Percentiles rank a stretch among this genome's conserved stretches.
Evolutionary conservation across 345 rosid species (phyloP).

Genomic region (Ceriops decandra): DNA sequence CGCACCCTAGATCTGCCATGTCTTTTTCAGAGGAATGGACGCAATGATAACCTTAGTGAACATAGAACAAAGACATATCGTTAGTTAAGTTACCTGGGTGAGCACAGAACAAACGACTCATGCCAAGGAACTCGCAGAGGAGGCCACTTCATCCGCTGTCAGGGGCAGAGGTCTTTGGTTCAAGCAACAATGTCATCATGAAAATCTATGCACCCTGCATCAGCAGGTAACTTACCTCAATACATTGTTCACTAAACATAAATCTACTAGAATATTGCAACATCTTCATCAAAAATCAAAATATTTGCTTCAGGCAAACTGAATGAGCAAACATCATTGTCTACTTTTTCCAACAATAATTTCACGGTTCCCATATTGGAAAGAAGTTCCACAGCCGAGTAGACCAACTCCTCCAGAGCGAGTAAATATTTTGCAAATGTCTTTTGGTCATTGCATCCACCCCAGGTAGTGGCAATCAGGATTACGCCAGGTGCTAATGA

Average conservation of each 20-base stretch:
- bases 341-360: not conserved
- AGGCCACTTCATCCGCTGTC: too few relatives aligned
- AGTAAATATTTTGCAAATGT: not conserved
- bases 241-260: not conserved
- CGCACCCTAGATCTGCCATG: too few relatives aligned
- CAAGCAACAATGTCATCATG: not conserved
- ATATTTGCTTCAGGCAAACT: not conserved
- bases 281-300: not conserved
- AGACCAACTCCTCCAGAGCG: not conserved
- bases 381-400: not conserved
- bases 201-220: slow-evolving; percentile 12
- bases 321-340: not conserved
- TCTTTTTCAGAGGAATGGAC: too few relatives aligned
- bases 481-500: not conserved
- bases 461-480: not conserved
- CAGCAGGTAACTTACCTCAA: not conserved
- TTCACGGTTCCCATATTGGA: not conserved
- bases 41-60: too few relatives aligned
- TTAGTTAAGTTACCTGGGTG: too few relatives aligned
- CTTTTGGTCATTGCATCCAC: not conserved
- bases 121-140: too few relatives aligned
- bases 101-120: too few relatives aligned
- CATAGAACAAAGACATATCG: too few relatives aligned
- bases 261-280: not conserved
- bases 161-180: too few relatives aligned